phyloP scores from a whole-genome alignment of 495 filamentous ascomycete species.

The Penicillium cataractarum region DNA sequence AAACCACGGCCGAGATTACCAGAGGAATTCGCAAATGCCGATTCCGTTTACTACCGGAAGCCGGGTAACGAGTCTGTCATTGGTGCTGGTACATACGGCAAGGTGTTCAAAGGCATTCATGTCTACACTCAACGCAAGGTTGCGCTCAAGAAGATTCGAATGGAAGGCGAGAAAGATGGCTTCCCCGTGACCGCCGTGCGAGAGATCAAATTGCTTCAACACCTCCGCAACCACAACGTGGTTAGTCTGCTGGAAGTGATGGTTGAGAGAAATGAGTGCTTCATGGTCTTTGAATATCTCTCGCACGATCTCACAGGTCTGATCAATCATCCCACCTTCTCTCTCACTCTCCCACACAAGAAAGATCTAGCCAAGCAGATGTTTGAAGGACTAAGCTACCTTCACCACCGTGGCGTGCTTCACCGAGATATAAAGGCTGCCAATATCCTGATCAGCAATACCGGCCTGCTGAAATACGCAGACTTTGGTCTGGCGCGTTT shows the following conservation, averaged over 20 bases:
- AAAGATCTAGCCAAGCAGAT: conserved; percentile 94
- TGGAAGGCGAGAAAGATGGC: conserved; percentile 97
- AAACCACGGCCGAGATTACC: conserved; percentile 73
- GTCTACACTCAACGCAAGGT: conserved; percentile 90
- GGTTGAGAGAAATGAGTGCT: conserved; percentile 98
- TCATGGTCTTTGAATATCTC: conserved; percentile 99
- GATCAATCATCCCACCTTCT: conserved; percentile 93
- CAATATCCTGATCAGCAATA: conserved; percentile 91
- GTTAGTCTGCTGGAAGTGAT: conserved; percentile 86
- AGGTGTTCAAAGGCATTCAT: conserved; percentile 97
- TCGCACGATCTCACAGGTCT: conserved; percentile 89
- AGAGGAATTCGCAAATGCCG: conserved; percentile 71
- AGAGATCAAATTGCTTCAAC: conserved; percentile 95
- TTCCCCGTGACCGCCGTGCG: conserved; percentile 96
- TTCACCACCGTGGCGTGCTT: conserved; percentile 89
- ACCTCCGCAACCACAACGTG: conserved; percentile 87
- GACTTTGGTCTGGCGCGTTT: conserved; percentile 98
- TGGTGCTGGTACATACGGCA: conserved; percentile 92
- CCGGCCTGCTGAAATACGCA: conserved; percentile 86
- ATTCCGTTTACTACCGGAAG: conserved; percentile 89
- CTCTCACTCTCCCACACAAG: conserved; percentile 82
- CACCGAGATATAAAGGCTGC: conserved; percentile 96
- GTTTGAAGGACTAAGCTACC: conserved; percentile 91
- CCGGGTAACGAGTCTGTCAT: conserved; percentile 94
- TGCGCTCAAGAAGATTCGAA: conserved; percentile 88